A percentile compares a stretch with the other conserved stretches of the same genome.
phyloP scores from a whole-genome alignment of 202 grass and related monocot genomes.

The Saccharum hybrid region DNA sequence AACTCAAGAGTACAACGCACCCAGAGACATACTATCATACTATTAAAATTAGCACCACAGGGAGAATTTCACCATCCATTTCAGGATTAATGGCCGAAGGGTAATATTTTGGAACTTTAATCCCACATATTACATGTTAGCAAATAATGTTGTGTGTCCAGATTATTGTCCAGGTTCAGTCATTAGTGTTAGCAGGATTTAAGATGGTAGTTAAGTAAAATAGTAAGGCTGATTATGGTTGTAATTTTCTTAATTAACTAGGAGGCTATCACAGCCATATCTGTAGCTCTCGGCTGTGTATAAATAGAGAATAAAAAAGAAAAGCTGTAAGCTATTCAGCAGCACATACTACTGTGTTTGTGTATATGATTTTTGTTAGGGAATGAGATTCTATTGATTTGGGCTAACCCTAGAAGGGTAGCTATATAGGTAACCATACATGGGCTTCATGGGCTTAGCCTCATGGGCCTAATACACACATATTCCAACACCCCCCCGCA shows the following conservation, averaged over 20 bases:
- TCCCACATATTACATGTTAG: neutral
- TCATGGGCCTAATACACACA: no score
- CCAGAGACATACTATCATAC: neutral
- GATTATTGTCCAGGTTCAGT: neutral
- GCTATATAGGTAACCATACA: no score
- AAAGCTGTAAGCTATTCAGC: neutral
- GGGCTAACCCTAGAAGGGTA: no score
- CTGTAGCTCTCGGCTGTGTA: neutral
- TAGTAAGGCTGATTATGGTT: neutral
- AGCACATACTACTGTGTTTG: neutral
- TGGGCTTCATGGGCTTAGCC: no score
- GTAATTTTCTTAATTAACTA: neutral
- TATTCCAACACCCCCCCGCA: no score
- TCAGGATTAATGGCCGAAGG: neutral
- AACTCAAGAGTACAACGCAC: neutral
- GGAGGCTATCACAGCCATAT: neutral
- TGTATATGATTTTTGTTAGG: no score
- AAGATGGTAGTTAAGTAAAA: neutral
- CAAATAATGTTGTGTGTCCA: neutral
- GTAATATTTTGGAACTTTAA: conserved; percentile 26
- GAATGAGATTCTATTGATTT: no score
- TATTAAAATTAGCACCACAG: neutral
- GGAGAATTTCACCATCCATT: neutral
- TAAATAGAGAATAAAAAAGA: neutral
- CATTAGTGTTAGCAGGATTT: neutral